A percentile compares a stretch with the other conserved stretches of the same genome.
Conservation (phyloP, 176 grass and related monocot species). For the Stipa capillata region DNA sequence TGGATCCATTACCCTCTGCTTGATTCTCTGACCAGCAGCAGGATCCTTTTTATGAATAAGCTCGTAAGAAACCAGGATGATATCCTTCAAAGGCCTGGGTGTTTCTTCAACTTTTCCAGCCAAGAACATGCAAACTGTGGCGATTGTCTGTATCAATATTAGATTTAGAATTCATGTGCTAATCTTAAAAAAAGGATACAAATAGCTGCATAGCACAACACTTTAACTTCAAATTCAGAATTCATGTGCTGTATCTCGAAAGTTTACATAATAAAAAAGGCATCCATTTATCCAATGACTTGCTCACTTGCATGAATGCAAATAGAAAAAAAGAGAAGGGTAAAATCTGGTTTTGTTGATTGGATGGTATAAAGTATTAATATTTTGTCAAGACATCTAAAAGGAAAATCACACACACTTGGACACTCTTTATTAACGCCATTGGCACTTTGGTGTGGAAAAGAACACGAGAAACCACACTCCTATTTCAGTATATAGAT, state of each 20-base stretch:
- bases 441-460: background rate
- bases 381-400: background rate
- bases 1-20: conserved; percentile 58
- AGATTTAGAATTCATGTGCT: conserved; percentile 2
- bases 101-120: conserved; percentile 96
- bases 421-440: background rate
- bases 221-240: background rate
- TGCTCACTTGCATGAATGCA: background rate
- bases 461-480: background rate
- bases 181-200: background rate
- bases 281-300: no score
- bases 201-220: background rate
- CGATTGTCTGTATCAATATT: conserved; percentile 59
- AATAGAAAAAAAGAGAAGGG: background rate
- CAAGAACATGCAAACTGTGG: conserved; percentile 94
- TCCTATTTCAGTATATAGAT: background rate
- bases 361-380: background rate
- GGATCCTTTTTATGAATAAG: conserved; percentile 89
- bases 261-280: background rate
- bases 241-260: no score
- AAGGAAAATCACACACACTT: background rate
- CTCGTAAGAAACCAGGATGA: conserved; percentile 82
- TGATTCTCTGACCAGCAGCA: conserved; percentile 75
- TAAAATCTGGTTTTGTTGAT: background rate
- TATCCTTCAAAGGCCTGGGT: conserved; percentile 74